A percentile compares a stretch with the other conserved stretches of the same genome.
phyloP scores from a whole-genome alignment of 495 filamentous ascomycete genomes.

The Lichina pygmaea region DNA sequence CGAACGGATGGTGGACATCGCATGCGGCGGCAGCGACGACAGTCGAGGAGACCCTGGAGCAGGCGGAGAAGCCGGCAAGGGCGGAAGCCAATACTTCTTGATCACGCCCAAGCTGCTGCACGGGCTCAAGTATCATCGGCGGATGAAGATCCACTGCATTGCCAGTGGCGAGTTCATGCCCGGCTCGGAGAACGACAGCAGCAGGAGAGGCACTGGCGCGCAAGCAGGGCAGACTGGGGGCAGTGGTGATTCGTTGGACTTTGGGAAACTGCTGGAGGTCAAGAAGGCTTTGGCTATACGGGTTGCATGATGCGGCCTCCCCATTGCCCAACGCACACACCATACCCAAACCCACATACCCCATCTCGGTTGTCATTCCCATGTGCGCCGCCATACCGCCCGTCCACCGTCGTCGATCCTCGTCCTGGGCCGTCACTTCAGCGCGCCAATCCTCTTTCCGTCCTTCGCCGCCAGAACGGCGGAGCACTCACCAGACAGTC shows the following conservation, averaged over 20 bases:
- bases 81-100: conserved; percentile 46
- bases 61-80: conserved; percentile 18
- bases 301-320: background rate
- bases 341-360: too few species aligned
- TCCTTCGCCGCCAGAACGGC: too few species aligned
- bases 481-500: too few species aligned
- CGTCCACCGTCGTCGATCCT: too few species aligned
- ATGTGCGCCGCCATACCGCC: too few species aligned
- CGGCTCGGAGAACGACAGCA: background rate
- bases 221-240: background rate
- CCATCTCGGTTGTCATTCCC: too few species aligned
- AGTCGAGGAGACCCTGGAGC: conserved; percentile 2
- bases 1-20: conserved; percentile 84
- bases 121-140: conserved; percentile 56
- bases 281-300: background rate
- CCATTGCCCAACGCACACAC: too few species aligned
- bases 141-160: conserved; percentile 87
- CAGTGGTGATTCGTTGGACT: background rate
- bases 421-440: too few species aligned
- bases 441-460: too few species aligned
- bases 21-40: conserved; percentile 32
- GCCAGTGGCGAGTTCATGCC: conserved; percentile 83
- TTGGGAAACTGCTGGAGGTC: background rate
- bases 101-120: conserved; percentile 94
- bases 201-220: background rate